Conservation (phyloP, 1,284 basidiomycete genomes). For the Malassezia japonica region DNA sequence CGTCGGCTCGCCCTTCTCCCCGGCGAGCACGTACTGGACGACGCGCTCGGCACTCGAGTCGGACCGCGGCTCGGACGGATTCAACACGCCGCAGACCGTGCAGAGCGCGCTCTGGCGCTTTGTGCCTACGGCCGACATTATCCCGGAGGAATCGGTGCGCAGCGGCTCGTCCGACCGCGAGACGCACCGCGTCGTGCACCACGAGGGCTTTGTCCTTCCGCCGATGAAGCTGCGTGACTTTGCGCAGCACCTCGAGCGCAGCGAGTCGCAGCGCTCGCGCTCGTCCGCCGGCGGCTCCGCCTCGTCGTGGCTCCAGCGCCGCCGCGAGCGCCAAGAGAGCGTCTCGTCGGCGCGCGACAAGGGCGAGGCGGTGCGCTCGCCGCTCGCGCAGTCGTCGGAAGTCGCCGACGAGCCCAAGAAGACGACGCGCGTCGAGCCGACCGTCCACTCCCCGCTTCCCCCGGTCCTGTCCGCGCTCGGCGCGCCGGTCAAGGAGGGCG, state of each 20-base stretch:
- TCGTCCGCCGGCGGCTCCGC: constrained; percentile 1
- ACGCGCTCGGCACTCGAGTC: neutral
- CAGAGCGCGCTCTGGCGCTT: constrained; percentile 2
- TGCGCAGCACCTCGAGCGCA: neutral
- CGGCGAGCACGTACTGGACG: neutral
- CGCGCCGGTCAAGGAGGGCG: neutral
- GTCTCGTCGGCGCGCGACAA: neutral
- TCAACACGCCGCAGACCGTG: constrained; percentile 3
- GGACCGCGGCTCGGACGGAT: neutral
- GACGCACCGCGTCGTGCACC: neutral
- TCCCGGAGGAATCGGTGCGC: neutral
- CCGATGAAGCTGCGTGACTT: constrained; percentile 2
- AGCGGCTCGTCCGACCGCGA: neutral
- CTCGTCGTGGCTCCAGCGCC: neutral
- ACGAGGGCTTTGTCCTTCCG: constrained; percentile 1
- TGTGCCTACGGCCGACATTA: neutral
- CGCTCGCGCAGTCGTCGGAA: neutral
- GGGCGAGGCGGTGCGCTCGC: neutral
- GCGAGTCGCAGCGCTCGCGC: neutral
- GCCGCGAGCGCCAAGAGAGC: neutral
- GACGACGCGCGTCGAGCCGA: neutral
- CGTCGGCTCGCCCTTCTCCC: neutral
- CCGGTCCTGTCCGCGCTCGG: neutral
- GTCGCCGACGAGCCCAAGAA: too few species aligned
- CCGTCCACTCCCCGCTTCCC: neutral